phyloP scores from a whole-genome alignment of 352 stramenopile genomes.

The Globisporangium irregulare region DNA sequence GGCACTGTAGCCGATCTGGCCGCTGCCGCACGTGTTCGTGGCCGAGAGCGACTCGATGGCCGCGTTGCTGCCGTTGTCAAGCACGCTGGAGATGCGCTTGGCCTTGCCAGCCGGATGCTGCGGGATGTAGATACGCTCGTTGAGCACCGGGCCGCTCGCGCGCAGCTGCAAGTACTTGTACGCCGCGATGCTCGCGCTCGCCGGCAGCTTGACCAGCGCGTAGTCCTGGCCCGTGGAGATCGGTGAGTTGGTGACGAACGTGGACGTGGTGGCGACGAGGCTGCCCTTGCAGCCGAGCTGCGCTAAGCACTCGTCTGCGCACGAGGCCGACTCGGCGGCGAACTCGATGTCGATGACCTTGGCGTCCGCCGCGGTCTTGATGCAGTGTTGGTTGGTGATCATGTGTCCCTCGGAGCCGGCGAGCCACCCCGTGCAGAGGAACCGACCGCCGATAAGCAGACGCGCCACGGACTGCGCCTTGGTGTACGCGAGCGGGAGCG shows the following conservation, averaged over 20 bases:
- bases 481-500: conserved; percentile 39
- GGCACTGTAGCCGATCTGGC: conserved; percentile 34
- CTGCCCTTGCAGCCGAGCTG: conserved; percentile 43
- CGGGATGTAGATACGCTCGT: conserved; percentile 3
- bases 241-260: conserved; percentile 32
- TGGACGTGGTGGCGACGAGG: conserved; percentile 41
- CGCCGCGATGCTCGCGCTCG: neutral
- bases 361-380: conserved; percentile 26
- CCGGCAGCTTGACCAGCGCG: conserved; percentile 31
- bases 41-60: conserved; percentile 20
- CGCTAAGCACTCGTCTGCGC: conserved; percentile 37
- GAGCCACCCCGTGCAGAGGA: conserved; percentile 64
- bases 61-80: neutral
- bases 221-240: conserved; percentile 37
- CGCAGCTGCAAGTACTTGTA: neutral
- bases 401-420: conserved; percentile 56
- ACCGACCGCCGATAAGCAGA: conserved; percentile 51
- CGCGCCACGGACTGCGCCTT: conserved; percentile 43
- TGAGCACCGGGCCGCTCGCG: neutral
- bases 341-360: conserved; percentile 59
- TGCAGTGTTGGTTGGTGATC: conserved; percentile 76
- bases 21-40: conserved; percentile 20
- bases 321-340: conserved; percentile 44
- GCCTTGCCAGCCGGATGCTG: neutral
- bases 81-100: neutral